These are phyloP conservation scores for Pythium rishiriense DNA, from an alignment of 352 stramenopile genomes.

Conservation along the genomic window DNA sequence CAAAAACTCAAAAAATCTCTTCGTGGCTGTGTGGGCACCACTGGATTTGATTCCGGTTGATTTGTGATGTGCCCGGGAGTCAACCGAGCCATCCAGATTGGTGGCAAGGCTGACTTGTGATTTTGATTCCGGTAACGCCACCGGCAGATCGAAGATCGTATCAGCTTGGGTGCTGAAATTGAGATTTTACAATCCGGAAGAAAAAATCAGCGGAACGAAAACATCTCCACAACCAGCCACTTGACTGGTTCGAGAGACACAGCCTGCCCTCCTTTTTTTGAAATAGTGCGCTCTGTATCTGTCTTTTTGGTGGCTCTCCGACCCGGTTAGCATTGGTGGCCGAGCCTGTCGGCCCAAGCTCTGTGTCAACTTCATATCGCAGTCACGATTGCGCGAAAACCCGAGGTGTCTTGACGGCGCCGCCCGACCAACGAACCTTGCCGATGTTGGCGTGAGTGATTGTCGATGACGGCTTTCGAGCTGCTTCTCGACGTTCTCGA, in stretches of 20 bases:
- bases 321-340: not conserved
- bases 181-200: not conserved
- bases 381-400: constrained; percentile 10
- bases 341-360: not conserved
- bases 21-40: not conserved
- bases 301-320: constrained; percentile 2
- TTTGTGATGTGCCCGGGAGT: not conserved
- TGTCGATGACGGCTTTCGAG: constrained; percentile 15
- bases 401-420: not conserved
- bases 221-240: not conserved
- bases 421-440: constrained; percentile 14
- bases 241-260: not conserved
- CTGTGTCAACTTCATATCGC: constrained; percentile 27
- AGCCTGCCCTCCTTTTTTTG: not conserved
- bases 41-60: constrained; percentile 1
- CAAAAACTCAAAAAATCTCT: not conserved
- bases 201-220: not conserved
- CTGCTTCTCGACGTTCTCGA: constrained; percentile 10
- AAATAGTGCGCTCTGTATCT: constrained; percentile 19
- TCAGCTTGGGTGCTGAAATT: not conserved
- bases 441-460: constrained; percentile 22
- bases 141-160: not conserved
- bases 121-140: constrained; percentile 13
- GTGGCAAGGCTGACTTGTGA: constrained; percentile 1
- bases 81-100: not conserved